Base-by-base conservation (phyloP, 2,329 filamentous ascomycete species). In the Geosmithia putterillii region DNA sequence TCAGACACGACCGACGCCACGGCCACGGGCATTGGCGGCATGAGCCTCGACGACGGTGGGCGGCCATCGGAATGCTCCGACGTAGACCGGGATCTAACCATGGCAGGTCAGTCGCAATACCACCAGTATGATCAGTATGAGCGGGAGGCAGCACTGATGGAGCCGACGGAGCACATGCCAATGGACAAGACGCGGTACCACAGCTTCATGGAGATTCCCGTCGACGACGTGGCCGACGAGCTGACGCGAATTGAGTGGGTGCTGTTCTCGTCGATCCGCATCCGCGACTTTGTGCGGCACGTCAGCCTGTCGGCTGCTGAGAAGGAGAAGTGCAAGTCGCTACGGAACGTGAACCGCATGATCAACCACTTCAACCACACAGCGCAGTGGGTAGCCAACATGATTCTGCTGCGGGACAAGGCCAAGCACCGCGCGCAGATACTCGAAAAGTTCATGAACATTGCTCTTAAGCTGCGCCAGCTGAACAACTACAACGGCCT, bases 401-500 rank as follows among this genome's bases (percentile, higher is more conserved):
- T 90, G 73, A 79, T 90, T 43, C 70, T 98, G 8, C 74, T 96
- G 51, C 79, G 90, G 48, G 90, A 96, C 58, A 98, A 98, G 65
- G 82, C 92, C 10, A 96, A 96, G 61, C 92, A 98, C 59, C 77
- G 92, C 49, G 89, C 88, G 3, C 75, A 83, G 48, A 90, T 92
- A 65, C 66, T 98, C 44, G 90, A 95, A 59, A 95, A 95, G 58
- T 95, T 95, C 58, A 96, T 96, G 86, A 77, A 76, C 42, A 80
- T 98, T 52, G 89, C 90, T 32, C 57, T 82, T 54, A 90, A 88
- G 64, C 69, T 98, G 41, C 83, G 92, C 35, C 82, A 89, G 56
- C 67, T 95, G 48, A 95, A 96, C 67, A 96, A 98, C 61, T 98
- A 96, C 69, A 96, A 96, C 58, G 85, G 88, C 0, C 70, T 98